Evolutionary conservation across 1,139 yeast genomes (phyloP).

Genomic region (Suhomyces ambrosiae): DNA sequence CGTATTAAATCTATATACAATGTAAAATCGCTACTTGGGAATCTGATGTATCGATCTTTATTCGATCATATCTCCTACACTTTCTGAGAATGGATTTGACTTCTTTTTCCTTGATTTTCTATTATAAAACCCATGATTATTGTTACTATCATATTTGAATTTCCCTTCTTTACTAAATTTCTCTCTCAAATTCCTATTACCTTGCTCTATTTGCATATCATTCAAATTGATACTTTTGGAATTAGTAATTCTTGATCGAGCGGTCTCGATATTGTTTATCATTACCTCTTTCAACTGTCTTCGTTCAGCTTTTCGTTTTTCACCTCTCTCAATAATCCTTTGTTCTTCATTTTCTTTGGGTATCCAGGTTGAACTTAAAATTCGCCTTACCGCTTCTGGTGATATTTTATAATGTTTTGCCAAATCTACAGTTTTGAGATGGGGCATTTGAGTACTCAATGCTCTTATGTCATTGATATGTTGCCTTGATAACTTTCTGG

Average conservation of each 20-base stretch:
- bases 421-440: slow-evolving; percentile 58
- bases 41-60: too few relatives aligned
- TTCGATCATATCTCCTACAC: slow-evolving; percentile 22
- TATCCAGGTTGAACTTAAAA: slow-evolving; percentile 73
- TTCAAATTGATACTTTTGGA: slow-evolving; percentile 12
- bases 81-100: slow-evolving; percentile 15
- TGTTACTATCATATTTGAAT: slow-evolving; percentile 17
- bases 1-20: too few relatives aligned
- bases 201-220: slow-evolving; percentile 2
- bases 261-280: slow-evolving; percentile 5
- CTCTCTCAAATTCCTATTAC: neutral
- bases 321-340: slow-evolving; percentile 51
- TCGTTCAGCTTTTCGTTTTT: slow-evolving; percentile 25
- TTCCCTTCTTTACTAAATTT: slow-evolving; percentile 13
- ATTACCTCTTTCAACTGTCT: slow-evolving; percentile 9
- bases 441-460: slow-evolving; percentile 60
- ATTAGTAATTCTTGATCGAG: slow-evolving; percentile 9
- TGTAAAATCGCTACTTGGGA: too few relatives aligned
- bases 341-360: slow-evolving; percentile 60
- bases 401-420: slow-evolving; percentile 70
- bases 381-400: slow-evolving; percentile 82
- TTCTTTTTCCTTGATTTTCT: slow-evolving; percentile 9
- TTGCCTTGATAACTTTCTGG: slow-evolving; percentile 64
- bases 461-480: slow-evolving; percentile 68
- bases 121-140: slow-evolving; percentile 16